Evolutionary conservation across 805 yeast species (phyloP).

Genomic region (Candida stauntonica): DNA sequence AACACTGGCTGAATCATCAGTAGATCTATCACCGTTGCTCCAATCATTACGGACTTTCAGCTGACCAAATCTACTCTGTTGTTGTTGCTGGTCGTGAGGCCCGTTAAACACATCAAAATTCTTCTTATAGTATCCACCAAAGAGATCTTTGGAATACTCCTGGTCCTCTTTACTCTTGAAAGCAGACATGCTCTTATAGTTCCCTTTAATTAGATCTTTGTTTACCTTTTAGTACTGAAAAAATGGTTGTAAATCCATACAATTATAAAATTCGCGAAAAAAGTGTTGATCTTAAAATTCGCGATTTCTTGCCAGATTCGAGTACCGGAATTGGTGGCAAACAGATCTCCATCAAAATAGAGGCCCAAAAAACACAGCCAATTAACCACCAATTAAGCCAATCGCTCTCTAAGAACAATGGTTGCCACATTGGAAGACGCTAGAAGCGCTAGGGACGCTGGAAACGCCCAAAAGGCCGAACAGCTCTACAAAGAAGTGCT

Average conservation of each 20-base stretch:
- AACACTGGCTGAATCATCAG: constrained; percentile 14
- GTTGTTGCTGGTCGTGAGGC: constrained; percentile 12
- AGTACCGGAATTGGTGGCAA: too few relatives aligned
- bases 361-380: too few relatives aligned
- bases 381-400: too few relatives aligned
- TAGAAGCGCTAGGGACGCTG: constrained; percentile 45
- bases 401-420: too few relatives aligned
- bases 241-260: too few relatives aligned
- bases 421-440: constrained; percentile 48
- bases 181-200: constrained; percentile 9
- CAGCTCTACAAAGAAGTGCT: constrained; percentile 50
- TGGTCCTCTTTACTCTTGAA: constrained; percentile 16
- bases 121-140: constrained; percentile 23
- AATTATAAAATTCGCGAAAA: not conserved
- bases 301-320: too few relatives aligned
- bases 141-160: constrained; percentile 24
- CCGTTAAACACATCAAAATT: constrained; percentile 22
- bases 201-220: constrained; percentile 1
- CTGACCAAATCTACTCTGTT: constrained; percentile 21
- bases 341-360: too few relatives aligned
- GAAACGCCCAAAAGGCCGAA: constrained; percentile 57
- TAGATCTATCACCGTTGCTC: constrained; percentile 18
- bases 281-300: not conserved
- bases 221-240: constrained; percentile 10
- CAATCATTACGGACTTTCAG: constrained; percentile 13